Evolutionary conservation across 192 early-diverging fungal genomes (phyloP), one percentile per base, ranked within the genome.

Genomic region (Podochytrium sp.): DNA sequence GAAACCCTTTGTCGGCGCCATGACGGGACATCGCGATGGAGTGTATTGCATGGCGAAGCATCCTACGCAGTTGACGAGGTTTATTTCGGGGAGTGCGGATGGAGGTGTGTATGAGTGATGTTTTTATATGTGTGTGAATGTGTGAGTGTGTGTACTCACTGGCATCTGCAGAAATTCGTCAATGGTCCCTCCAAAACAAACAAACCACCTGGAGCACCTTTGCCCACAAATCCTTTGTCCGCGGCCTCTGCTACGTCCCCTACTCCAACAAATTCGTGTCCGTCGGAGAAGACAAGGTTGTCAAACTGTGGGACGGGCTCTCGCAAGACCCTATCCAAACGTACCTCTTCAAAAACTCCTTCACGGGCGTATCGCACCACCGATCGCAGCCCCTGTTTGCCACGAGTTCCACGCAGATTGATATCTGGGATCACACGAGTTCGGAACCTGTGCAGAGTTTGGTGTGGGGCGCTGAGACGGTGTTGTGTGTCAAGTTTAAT

Each of bases 41-140:
- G 93, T 99, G 20, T 98, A 99, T 74, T 82, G 90, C 64, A 89
- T 99, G 88, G 90, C 92, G 0, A 98, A 98, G 80, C 95, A 99
- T 70, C 95, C 98, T 2, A 90, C 89, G 57, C 85, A 91, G 27
- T 81, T 99, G 30, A 92, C 92, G 23, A 89, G 85, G 40, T 76
- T 98, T 29, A 86, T 93, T 41, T 95, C 95, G 0, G 98, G 96
- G 18, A 93, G 92, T 65, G 98, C 92, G 57, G 96, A 99, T 78
- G 98, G 98, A 66, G 91, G 88, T 91, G 34, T 0, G 0, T 34
- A n/a, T n/a, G n/a, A 29, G 18, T 49, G 2, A 25, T 23, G 38
- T 38, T 62, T 23, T 18, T 3, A 2, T 38, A 16, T 29, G 2
- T 23, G 12, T 10, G 33, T 40, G 27, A 18, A 29, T 18, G 61